Percentiles rank a stretch among this genome's conserved stretches.
These are phyloP conservation scores for Bullera alba DNA, from an alignment of 768 basidiomycete species.

Conservation along the genomic window DNA sequence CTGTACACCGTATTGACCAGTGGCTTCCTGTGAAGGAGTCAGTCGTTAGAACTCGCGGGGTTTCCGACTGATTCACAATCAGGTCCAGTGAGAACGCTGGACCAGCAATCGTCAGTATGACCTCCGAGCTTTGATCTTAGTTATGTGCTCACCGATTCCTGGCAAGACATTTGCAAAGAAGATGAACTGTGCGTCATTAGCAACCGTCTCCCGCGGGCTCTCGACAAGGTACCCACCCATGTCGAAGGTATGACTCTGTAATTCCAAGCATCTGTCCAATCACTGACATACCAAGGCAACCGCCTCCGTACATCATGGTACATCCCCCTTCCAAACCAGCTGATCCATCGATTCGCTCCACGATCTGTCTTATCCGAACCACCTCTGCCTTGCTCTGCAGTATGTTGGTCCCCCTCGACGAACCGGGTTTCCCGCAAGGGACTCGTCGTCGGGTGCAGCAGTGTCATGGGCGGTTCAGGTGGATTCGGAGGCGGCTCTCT, in stretches of 20 bases:
- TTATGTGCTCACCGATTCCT: too few relatives aligned
- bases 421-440: not conserved
- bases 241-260: slow-evolving; percentile 84
- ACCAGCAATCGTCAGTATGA: too few relatives aligned
- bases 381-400: too few relatives aligned
- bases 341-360: too few relatives aligned
- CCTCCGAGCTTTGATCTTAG: too few relatives aligned
- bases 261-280: slow-evolving; percentile 89
- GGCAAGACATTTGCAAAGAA: slow-evolving; percentile 58
- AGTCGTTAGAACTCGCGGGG: not conserved
- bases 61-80: slow-evolving; percentile 48
- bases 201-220: not conserved
- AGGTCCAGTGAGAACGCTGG: slow-evolving; percentile 87
- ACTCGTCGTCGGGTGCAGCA: slow-evolving; percentile 18
- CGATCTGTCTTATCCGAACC: too few relatives aligned
- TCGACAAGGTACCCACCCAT: slow-evolving; percentile 64
- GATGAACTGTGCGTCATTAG: slow-evolving; percentile 16
- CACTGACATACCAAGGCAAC: slow-evolving; percentile 69
- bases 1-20: slow-evolving; percentile 77
- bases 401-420: too few relatives aligned
- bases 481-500: slow-evolving; percentile 16
- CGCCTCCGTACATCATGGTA: slow-evolving; percentile 62
- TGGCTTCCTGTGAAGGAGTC: slow-evolving; percentile 55
- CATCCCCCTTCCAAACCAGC: slow-evolving; percentile 53
- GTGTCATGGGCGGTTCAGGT: slow-evolving; percentile 25